Conservation (phyloP, 2,329 filamentous ascomycete species). For the Fusarium odoratissimum region DNA sequence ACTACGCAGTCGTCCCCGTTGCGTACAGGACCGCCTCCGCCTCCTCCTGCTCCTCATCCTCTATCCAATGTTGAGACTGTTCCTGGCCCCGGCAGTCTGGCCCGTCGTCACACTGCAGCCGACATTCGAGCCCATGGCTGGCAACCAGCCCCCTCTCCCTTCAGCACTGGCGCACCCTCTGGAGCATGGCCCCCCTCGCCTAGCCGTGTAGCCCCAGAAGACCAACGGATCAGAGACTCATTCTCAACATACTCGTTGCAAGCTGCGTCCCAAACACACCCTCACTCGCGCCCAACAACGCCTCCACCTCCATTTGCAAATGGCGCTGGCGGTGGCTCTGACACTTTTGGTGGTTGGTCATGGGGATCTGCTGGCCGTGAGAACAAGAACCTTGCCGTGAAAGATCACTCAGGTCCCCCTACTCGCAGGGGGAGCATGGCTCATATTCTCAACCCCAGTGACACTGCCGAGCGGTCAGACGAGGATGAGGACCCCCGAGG, state of each 20-base stretch:
- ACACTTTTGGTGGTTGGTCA: constrained; percentile 66
- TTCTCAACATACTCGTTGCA: constrained; percentile 66
- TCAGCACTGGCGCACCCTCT: constrained; percentile 66
- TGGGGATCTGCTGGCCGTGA: constrained; percentile 65
- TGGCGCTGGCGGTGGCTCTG: constrained; percentile 51
- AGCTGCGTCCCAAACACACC: constrained; percentile 53
- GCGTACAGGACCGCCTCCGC: constrained; percentile 74
- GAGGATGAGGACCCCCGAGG: constrained; percentile 67
- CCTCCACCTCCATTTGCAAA: constrained; percentile 64
- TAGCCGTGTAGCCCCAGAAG: constrained; percentile 60
- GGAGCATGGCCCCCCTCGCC: constrained; percentile 67
- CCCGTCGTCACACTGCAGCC: constrained; percentile 90
- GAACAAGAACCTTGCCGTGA: constrained; percentile 62
- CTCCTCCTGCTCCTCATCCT: constrained; percentile 72
- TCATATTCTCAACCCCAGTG: constrained; percentile 71
- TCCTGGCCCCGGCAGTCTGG: constrained; percentile 75
- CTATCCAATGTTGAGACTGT: constrained; percentile 71
- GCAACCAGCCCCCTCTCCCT: constrained; percentile 73
- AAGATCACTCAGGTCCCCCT: constrained; percentile 67
- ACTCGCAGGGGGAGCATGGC: constrained; percentile 71
- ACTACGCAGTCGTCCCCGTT: constrained; percentile 75
- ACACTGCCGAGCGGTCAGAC: constrained; percentile 65
- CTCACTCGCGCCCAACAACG: constrained; percentile 66
- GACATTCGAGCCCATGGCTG: constrained; percentile 93
- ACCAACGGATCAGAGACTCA: constrained; percentile 68